Conservation (phyloP, 495 filamentous ascomycete genomes). For the Neurospora sp. region DNA sequence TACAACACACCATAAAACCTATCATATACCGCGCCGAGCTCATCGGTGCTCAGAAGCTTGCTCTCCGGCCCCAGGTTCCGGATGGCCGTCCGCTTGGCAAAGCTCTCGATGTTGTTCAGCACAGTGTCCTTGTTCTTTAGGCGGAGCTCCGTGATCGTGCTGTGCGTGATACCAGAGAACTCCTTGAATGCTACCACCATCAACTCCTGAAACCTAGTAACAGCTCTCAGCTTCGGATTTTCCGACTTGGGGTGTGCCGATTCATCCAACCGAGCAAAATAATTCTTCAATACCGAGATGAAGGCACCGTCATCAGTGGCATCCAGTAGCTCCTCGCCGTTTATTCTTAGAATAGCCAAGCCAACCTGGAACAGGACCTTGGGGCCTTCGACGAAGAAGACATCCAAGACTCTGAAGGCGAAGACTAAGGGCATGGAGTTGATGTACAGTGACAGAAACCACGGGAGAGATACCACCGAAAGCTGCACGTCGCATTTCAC, state of each 20-base stretch:
- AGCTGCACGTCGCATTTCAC: constrained; percentile 92
- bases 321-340: constrained; percentile 94
- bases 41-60: constrained; percentile 74
- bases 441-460: constrained; percentile 97
- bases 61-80: constrained; percentile 92
- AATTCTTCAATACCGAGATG: constrained; percentile 89
- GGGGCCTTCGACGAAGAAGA: constrained; percentile 96
- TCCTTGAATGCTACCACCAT: constrained; percentile 99
- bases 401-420: constrained; percentile 89
- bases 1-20: constrained; percentile 86
- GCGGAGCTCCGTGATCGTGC: constrained; percentile 78
- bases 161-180: constrained; percentile 89
- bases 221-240: constrained; percentile 82
- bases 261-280: constrained; percentile 88
- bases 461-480: constrained; percentile 95
- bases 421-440: constrained; percentile 99
- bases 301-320: constrained; percentile 93
- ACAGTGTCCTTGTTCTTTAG: constrained; percentile 87
- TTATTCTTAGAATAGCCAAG: constrained; percentile 90
- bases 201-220: constrained; percentile 92
- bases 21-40: constrained; percentile 83
- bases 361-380: constrained; percentile 97
- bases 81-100: constrained; percentile 93
- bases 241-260: constrained; percentile 92
- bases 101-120: constrained; percentile 87